Conservation (phyloP, 805 yeast genomes). For the Teunomyces gatunensis region DNA sequence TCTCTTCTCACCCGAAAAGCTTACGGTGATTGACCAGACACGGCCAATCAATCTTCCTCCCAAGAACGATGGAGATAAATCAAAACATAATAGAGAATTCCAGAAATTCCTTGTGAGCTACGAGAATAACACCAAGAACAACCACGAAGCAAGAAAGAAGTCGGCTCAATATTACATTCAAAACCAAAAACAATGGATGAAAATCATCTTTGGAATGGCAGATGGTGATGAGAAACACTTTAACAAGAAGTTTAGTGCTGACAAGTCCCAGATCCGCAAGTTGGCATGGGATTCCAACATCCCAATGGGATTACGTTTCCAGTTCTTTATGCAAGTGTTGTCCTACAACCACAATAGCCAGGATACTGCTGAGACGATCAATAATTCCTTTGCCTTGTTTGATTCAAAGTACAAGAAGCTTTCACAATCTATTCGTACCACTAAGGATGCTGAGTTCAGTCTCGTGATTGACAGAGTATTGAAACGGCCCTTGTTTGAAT, state of each 20-base stretch:
- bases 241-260: slow-evolving; percentile 21
- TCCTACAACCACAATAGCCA: slow-evolving; percentile 13
- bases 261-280: slow-evolving; percentile 30
- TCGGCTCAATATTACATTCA: slow-evolving; percentile 15
- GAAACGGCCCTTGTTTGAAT: slow-evolving; percentile 29
- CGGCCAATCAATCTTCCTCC: slow-evolving; percentile 76
- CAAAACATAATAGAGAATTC: slow-evolving; percentile 57
- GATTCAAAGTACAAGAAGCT: slow-evolving; percentile 21
- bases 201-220: slow-evolving; percentile 16
- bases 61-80: slow-evolving; percentile 49
- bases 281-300: slow-evolving; percentile 39
- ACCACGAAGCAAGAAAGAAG: slow-evolving; percentile 19
- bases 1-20: slow-evolving; percentile 60
- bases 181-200: slow-evolving; percentile 29
- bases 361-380: slow-evolving; percentile 15
- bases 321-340: slow-evolving; percentile 27
- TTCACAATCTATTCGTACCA: slow-evolving; percentile 25
- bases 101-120: slow-evolving; percentile 42
- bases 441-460: slow-evolving; percentile 35
- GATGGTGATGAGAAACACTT: slow-evolving; percentile 18
- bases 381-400: slow-evolving; percentile 17
- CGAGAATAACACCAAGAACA: slow-evolving; percentile 28
- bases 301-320: slow-evolving; percentile 24
- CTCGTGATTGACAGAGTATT: slow-evolving; percentile 21
- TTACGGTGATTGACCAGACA: slow-evolving; percentile 53